A percentile compares a stretch with the other conserved stretches of the same genome.
Conservation (phyloP, 148 eudicot genomes). For the Tetragonia tetragonoides region DNA sequence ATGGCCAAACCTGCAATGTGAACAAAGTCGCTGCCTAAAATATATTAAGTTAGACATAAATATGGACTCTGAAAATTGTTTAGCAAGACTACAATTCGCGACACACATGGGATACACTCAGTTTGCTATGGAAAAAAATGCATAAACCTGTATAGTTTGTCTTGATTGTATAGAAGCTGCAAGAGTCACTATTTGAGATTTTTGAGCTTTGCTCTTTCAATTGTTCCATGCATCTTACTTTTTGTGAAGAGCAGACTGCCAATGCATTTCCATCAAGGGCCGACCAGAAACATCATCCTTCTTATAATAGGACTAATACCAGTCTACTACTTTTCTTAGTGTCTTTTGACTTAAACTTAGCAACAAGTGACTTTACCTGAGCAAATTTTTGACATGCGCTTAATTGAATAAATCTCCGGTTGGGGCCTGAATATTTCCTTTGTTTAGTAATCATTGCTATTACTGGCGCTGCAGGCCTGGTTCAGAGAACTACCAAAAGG, state of each 20-base stretch:
- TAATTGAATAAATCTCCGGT: no score
- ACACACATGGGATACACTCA: not conserved
- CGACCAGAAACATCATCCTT: no score
- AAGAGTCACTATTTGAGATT: no score
- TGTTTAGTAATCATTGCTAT: not conserved
- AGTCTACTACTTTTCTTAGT: not conserved
- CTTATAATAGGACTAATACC: no score
- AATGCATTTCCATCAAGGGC: no score
- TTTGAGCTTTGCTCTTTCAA: no score
- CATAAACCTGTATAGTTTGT: not conserved
- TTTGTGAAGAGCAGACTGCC: no score
- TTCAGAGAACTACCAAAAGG: conserved; percentile 89
- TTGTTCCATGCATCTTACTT: no score
- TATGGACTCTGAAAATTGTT: not conserved
- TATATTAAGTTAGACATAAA: not conserved
- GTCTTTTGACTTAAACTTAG: not conserved
- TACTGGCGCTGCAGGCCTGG: conserved; percentile 64
- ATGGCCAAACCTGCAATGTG: not conserved
- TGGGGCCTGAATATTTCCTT: not conserved
- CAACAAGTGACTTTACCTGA: not conserved
- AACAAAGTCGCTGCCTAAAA: not conserved
- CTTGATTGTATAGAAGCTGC: not conserved
- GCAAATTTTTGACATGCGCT: not conserved
- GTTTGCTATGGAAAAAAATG: no score
- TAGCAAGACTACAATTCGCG: not conserved